Evolutionary conservation across 2,329 filamentous ascomycete species (phyloP).

Genomic region (Trichophaea hybrida): DNA sequence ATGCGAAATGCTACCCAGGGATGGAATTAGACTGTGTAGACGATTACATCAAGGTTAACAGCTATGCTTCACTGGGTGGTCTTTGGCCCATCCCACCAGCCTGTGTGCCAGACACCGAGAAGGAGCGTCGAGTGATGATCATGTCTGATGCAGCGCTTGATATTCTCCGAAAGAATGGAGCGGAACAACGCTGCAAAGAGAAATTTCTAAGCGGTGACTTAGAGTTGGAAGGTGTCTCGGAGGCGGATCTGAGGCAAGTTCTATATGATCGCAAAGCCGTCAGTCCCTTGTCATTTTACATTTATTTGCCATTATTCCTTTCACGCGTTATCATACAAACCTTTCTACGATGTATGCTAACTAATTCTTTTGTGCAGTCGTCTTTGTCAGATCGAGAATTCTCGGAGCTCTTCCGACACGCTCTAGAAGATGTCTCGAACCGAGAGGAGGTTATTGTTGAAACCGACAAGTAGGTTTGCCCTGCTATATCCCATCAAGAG

Average conservation of each 20-base stretch:
- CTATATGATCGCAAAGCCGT: slow-evolving; percentile 78
- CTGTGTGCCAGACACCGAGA: slow-evolving; percentile 89
- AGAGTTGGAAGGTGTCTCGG: slow-evolving; percentile 63
- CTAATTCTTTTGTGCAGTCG: slow-evolving; percentile 7
- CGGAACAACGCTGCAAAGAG: slow-evolving; percentile 54
- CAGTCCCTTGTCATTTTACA: slow-evolving; percentile 30
- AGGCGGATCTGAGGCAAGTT: slow-evolving; percentile 65
- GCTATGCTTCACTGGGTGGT: slow-evolving; percentile 70
- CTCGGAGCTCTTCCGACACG: slow-evolving; percentile 34
- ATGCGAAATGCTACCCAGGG: slow-evolving; percentile 74
- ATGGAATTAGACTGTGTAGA: slow-evolving; percentile 67
- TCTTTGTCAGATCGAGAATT: slow-evolving; percentile 26
- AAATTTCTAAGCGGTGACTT: slow-evolving; percentile 32
- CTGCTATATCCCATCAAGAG: slow-evolving; percentile 5
- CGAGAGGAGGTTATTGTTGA: slow-evolving; percentile 46
- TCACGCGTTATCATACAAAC: slow-evolving; percentile 3
- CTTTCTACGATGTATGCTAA: background rate
- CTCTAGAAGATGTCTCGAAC: slow-evolving; percentile 37
- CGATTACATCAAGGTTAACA: slow-evolving; percentile 72
- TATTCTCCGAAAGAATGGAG: slow-evolving; percentile 68
- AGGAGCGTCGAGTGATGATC: slow-evolving; percentile 68
- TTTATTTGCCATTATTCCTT: background rate
- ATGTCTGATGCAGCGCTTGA: slow-evolving; percentile 82
- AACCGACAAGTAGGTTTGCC: slow-evolving; percentile 37
- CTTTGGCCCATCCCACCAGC: slow-evolving; percentile 73